These are phyloP conservation scores for Rhynchospora pubera DNA, from an alignment of 176 grass and related monocot species.

Conservation along the genomic window DNA sequence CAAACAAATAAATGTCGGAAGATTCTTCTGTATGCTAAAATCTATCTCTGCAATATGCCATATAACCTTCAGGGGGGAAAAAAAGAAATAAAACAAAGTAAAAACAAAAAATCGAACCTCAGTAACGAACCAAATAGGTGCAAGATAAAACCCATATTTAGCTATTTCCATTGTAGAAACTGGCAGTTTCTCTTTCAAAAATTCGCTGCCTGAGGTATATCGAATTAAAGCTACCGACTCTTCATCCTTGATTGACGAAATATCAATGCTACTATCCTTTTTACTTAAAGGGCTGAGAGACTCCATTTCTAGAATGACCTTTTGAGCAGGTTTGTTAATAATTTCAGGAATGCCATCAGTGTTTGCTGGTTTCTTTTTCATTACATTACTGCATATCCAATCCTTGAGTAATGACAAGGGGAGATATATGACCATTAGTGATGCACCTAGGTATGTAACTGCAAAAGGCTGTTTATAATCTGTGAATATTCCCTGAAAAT, in stretches of 20 bases:
- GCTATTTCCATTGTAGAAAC: constrained; percentile 63
- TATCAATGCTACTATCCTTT: constrained; percentile 43
- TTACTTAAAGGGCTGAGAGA: constrained; percentile 40
- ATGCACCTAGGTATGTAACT: constrained; percentile 85
- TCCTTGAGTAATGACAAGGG: constrained; percentile 80
- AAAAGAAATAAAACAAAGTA: too few relatives aligned
- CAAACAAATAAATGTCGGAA: not conserved
- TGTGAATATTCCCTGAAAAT: constrained; percentile 79
- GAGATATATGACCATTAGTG: constrained; percentile 90
- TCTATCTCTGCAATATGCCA: not conserved
- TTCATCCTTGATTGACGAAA: constrained; percentile 51
- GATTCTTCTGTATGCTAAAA: not conserved
- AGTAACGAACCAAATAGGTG: constrained; percentile 93
- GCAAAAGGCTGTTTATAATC: constrained; percentile 92
- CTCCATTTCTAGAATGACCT: constrained; percentile 78
- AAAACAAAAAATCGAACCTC: constrained; percentile 37
- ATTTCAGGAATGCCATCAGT: constrained; percentile 39
- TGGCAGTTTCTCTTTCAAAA: constrained; percentile 38
- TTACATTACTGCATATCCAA: constrained; percentile 45
- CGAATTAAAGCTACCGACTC: constrained; percentile 50
- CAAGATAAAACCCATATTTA: constrained; percentile 73
- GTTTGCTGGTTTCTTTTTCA: constrained; percentile 29
- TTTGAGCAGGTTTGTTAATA: constrained; percentile 47
- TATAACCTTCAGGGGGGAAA: too few relatives aligned
- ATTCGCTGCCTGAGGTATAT: constrained; percentile 26